Base-by-base conservation (phyloP, 306 rosid genomes). In the Acacia confusa region DNA sequence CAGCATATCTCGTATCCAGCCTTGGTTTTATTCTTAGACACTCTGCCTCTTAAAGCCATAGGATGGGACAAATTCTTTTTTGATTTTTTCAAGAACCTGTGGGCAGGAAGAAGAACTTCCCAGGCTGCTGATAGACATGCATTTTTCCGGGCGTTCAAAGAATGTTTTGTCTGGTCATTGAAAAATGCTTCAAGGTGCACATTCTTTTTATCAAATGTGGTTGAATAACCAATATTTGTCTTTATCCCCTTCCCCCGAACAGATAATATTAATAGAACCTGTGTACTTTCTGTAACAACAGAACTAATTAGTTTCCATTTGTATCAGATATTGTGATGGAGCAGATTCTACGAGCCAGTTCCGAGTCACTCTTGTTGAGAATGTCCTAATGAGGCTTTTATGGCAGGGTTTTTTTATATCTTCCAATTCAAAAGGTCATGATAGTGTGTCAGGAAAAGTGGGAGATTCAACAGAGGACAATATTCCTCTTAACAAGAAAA, bases 81-180 rank as follows among this genome's bases (percentile, higher is more conserved):
- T 34, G 90, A 93, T 11, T 92, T 95, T 83, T 92, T 92, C 82
- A 88, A 88, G 88, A 92, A 87, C 90, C 81, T 92, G 19, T 95
- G 99, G 99, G 76, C 58, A 24, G 99, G 98, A 92, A 85, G 94
- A 84, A 88, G 81, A 82, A 84, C 82, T 44, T 82, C 85, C 44
- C 85, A 80, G 73, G 80, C 93, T 86, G 90, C 89, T 36, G 91
- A 93, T 84, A 89, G 88, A 82, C 74, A 79, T 9, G 81, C 91
- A 76, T 92, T 89, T 87, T 92, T 95, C 77, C 91, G 76, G 86
- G 90, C 98, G n/a, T 88, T 90, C 80, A 86, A 83, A 86, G 99
- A 95, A 78, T 95, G 98, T 88, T 90, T 90, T 81, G 84, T 93
- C 75, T 93, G 99, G 99, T 90, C 88, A 66, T 79, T 95, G 83